These are phyloP conservation scores for Scolecobasidium constrictum DNA, from an alignment of 2,329 filamentous ascomycete species.

Conservation along the genomic window DNA sequence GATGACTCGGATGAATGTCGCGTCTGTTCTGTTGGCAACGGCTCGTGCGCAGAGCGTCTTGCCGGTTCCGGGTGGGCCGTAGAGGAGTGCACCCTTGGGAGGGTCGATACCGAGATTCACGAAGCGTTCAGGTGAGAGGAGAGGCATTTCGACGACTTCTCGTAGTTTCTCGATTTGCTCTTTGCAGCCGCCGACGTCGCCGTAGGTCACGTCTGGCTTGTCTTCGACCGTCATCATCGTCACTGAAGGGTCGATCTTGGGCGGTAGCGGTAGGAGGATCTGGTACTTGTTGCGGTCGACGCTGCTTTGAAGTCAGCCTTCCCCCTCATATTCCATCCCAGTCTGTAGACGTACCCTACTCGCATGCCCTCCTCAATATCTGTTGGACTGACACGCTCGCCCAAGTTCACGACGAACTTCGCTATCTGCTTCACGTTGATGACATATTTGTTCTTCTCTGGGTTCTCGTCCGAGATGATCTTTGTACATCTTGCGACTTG, in stretches of 20 bases:
- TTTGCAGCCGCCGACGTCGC: constrained; percentile 97
- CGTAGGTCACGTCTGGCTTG: constrained; percentile 98
- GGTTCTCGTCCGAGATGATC: constrained; percentile 93
- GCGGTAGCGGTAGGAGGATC: constrained; percentile 88
- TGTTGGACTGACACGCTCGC: constrained; percentile 91
- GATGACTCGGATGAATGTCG: constrained; percentile 97
- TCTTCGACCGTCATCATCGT: constrained; percentile 99
- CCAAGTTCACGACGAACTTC: constrained; percentile 97
- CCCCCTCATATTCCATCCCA: too few species aligned
- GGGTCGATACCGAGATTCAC: constrained; percentile 98
- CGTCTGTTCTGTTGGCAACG: constrained; percentile 94
- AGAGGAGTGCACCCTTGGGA: constrained; percentile 91
- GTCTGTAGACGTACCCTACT: constrained; percentile 58
- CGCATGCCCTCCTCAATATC: constrained; percentile 99
- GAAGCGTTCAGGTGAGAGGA: constrained; percentile 92
- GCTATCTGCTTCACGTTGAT: constrained; percentile 99
- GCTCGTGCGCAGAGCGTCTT: constrained; percentile 97
- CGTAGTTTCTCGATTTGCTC: constrained; percentile 98
- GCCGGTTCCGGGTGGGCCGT: constrained; percentile 94
- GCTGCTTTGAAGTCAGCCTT: constrained; percentile 26
- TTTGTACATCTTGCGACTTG: constrained; percentile 98
- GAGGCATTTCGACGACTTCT: constrained; percentile 97
- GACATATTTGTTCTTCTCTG: constrained; percentile 98
- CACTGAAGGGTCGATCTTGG: constrained; percentile 97
- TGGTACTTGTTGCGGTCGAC: constrained; percentile 99